Percentiles rank a stretch among this genome's conserved stretches.
phyloP scores from a whole-genome alignment of 1,139 yeast species.

The Suhomyces coccinellae region DNA sequence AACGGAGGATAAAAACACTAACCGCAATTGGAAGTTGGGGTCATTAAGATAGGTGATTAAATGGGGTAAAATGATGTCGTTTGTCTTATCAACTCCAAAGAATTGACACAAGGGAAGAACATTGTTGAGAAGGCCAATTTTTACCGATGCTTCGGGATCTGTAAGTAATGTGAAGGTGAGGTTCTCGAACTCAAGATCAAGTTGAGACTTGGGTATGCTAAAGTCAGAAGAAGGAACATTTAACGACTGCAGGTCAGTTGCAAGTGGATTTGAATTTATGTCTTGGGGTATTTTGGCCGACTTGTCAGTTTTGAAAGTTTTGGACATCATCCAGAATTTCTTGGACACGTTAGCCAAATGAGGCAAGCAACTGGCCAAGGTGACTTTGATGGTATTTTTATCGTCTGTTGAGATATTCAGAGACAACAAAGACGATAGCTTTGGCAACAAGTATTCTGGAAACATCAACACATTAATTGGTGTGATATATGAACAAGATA shows the following conservation, averaged over 20 bases:
- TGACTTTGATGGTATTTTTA: constrained; percentile 55
- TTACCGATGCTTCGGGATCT: constrained; percentile 64
- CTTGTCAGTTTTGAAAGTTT: constrained; percentile 46
- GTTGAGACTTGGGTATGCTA: constrained; percentile 29
- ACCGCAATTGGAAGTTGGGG: constrained; percentile 62
- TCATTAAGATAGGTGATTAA: constrained; percentile 89
- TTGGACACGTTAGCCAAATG: constrained; percentile 62
- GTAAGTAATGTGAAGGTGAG: constrained; percentile 67
- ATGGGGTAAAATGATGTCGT: constrained; percentile 86
- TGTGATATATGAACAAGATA: constrained; percentile 64
- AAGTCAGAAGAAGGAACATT: constrained; percentile 15
- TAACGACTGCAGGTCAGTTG: neutral
- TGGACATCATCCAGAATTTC: constrained; percentile 66
- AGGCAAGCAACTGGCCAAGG: constrained; percentile 75
- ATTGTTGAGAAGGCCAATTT: constrained; percentile 65
- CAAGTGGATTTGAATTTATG: neutral
- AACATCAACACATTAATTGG: constrained; percentile 76
- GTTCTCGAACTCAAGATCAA: constrained; percentile 55
- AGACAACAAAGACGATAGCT: constrained; percentile 45
- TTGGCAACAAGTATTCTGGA: constrained; percentile 80
- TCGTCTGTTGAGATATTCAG: constrained; percentile 30
- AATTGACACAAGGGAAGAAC: constrained; percentile 76
- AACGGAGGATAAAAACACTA: constrained; percentile 75
- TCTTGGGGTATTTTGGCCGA: neutral
- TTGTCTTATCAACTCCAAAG: constrained; percentile 84